Evolutionary conservation across 169 alveolate genomes (phyloP).

Genomic region (Miamiensis avidus): DNA sequence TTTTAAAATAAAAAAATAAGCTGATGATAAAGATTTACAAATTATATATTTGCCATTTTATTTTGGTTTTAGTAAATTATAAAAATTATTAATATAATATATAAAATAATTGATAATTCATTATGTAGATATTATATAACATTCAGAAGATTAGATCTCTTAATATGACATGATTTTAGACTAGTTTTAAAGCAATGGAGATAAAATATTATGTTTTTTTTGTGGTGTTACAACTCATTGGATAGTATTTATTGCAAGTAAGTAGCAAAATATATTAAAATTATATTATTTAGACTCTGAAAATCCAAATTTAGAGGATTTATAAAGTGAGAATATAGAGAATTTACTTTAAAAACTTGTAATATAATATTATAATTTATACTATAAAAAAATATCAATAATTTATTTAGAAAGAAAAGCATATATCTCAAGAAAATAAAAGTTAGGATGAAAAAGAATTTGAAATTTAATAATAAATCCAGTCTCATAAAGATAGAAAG

Average conservation of each 20-base stretch:
- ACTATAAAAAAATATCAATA: neutral
- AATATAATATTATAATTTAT: no score
- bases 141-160: neutral
- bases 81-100: no score
- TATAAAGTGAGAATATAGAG: neutral
- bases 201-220: neutral
- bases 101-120: no score
- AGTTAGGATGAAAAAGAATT: neutral
- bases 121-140: neutral
- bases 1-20: no score
- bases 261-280: no score
- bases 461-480: no score
- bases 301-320: neutral
- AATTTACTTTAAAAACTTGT: neutral
- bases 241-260: neutral
- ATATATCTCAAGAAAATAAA: neutral
- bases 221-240: neutral
- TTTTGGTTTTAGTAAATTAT: neutral
- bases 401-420: neutral
- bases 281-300: neutral
- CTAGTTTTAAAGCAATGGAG: neutral
- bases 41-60: neutral
- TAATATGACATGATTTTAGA: neutral
- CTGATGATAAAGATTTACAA: no score
- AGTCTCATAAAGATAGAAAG: neutral